Evolutionary conservation across 139 green algal genomes (phyloP).

Genomic region (Coccomyxa sp.): DNA sequence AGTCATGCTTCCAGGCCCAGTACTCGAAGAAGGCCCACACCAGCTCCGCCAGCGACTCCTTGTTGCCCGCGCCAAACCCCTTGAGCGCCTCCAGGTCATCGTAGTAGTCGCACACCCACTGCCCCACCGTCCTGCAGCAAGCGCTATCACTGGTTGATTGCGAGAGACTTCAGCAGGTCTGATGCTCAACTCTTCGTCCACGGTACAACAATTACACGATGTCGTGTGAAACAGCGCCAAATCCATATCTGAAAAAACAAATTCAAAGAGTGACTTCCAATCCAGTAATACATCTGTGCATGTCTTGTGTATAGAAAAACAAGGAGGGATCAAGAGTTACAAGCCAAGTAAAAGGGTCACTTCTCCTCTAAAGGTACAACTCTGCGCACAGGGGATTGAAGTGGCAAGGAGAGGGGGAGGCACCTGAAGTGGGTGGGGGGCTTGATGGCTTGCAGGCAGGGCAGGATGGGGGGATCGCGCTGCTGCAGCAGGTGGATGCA

Average conservation of each 20-base stretch:
- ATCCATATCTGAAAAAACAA: no score
- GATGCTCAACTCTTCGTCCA: background rate
- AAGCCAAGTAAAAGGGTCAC: no score
- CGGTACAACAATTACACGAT: no score
- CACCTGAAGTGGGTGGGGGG: conserved; percentile 33
- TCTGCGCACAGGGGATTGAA: background rate
- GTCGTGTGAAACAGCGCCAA: no score
- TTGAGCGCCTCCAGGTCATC: conserved; percentile 53
- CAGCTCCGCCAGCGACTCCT: conserved; percentile 74
- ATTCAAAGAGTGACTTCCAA: no score
- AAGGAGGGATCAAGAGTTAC: no score
- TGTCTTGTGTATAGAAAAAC: no score
- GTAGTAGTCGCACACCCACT: conserved; percentile 68
- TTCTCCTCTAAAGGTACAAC: no score
- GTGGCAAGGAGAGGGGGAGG: background rate
- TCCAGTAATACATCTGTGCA: no score
- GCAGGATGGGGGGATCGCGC: conserved; percentile 73
- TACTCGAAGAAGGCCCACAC: conserved; percentile 88
- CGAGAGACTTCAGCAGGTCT: background rate
- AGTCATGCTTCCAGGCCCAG: conserved; percentile 89
- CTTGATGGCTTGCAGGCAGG: conserved; percentile 65
- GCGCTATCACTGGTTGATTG: no score
- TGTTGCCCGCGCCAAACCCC: conserved; percentile 73
- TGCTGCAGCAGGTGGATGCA: conserved; percentile 81
- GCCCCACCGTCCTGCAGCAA: conserved; percentile 21